phyloP scores from a whole-genome alignment of 2,329 filamentous ascomycete genomes.

The Metarhizium brunneum region DNA sequence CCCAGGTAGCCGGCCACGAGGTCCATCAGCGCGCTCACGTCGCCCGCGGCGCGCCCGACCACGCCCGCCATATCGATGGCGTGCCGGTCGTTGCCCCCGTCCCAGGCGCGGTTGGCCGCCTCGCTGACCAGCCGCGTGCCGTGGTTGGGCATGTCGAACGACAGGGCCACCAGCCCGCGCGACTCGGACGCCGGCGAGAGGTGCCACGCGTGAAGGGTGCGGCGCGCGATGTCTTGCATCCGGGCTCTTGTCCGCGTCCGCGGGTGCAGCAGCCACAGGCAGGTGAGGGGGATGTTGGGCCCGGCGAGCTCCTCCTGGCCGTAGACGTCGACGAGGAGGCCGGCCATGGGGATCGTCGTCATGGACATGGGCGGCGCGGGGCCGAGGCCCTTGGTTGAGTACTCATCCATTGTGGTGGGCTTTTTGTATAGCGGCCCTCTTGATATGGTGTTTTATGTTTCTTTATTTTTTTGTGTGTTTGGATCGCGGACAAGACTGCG shows the following conservation, averaged over 20 bases:
- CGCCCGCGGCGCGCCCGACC: constrained; percentile 63
- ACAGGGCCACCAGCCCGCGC: constrained; percentile 65
- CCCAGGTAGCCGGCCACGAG: constrained; percentile 64
- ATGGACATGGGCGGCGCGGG: constrained; percentile 46
- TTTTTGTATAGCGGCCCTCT: background rate
- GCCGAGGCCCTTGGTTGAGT: constrained; percentile 26
- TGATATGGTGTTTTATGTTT: too few species aligned
- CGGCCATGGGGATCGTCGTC: constrained; percentile 62
- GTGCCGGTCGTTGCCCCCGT: constrained; percentile 67
- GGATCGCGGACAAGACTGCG: too few species aligned
- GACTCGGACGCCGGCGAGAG: constrained; percentile 14
- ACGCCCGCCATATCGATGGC: constrained; percentile 86
- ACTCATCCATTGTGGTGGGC: constrained; percentile 12
- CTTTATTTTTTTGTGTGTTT: too few species aligned
- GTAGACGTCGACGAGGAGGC: constrained; percentile 70
- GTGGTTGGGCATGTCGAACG: constrained; percentile 92
- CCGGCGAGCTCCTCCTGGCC: constrained; percentile 62
- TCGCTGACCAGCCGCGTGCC: constrained; percentile 61
- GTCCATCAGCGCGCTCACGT: constrained; percentile 67
- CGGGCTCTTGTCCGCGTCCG: constrained; percentile 59
- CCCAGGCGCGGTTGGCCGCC: constrained; percentile 69
- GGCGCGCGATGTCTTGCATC: constrained; percentile 69
- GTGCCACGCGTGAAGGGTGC: constrained; percentile 61
- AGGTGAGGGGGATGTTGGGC: constrained; percentile 50
- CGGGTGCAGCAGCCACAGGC: constrained; percentile 88